Evolutionary conservation across 2,329 filamentous ascomycete species (phyloP), one percentile per base, ranked within the genome.

Genomic region (Sphaerostilbella broomeana): DNA sequence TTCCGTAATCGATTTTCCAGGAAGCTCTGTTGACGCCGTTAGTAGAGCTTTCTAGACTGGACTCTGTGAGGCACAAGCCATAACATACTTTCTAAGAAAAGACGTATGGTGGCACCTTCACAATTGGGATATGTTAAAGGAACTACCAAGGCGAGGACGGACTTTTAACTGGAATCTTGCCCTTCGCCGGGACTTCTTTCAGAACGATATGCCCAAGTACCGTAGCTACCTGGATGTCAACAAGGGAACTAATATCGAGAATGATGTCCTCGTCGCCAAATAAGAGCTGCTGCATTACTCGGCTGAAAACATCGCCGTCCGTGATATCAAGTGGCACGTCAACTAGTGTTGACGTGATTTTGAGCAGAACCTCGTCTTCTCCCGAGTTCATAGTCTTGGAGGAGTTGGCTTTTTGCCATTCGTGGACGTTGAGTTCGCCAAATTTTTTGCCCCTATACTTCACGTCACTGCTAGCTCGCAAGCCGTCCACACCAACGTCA

Each of bases 101-200:
- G 43, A 43, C 47, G 46, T 47, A 50, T 46, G 34, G 46, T 48
- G 34, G 49, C 44, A 45, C 49, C 53, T 47, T 54, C 50, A 49
- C 48, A 40, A 51, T 49, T 47, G 52, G 42, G 40, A 45, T 38
- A 18, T 18, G 38, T 34, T 26, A 20, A 33, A 47, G 42, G 43
- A 43, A 52, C 51, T 59, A 62, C 55, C 57, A 59, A 68, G 73
- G 68, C 64, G 70, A 72, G 64, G 71, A 86, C 89, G 79, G 82
- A 95, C 88, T 85, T 77, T 94, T 94, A 69, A 97, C 78, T 64
- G 85, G 85, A 57, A 98, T 81, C 55, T 81, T 77, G 52, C 92
- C 89, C 68, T 88, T 74, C 60, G 79, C 87, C 33, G 90, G 90
- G 54, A 98, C 83, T 50, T 83, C 79, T 61, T 86, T 86, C 53